Percentiles rank a stretch among this genome's conserved stretches.
phyloP scores from a whole-genome alignment of 2,329 filamentous ascomycete species.

The Fusarium musae region DNA sequence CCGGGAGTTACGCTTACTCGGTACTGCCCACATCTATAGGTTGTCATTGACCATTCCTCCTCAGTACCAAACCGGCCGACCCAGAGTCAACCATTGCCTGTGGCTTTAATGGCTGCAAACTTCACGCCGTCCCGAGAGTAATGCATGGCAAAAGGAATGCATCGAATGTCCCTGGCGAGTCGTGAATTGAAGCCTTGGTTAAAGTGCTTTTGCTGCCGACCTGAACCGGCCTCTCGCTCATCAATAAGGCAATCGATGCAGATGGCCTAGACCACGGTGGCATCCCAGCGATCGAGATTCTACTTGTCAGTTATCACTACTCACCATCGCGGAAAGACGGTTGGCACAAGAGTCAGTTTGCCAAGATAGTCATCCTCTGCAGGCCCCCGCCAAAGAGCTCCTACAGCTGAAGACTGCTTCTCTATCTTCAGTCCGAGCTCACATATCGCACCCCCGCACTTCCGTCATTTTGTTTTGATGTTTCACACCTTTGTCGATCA shows the following conservation, averaged over 20 bases:
- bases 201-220: neutral
- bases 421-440: neutral
- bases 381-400: neutral
- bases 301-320: neutral
- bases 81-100: neutral
- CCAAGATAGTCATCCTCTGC: neutral
- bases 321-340: neutral
- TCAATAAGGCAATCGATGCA: neutral
- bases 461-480: neutral
- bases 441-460: neutral
- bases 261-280: neutral
- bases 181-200: neutral
- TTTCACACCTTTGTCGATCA: neutral
- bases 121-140: constrained; percentile 17
- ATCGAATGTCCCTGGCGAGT: neutral
- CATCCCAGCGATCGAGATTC: neutral
- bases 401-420: neutral
- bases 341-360: neutral
- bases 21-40: neutral
- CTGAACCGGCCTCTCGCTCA: neutral
- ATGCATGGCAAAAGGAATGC: neutral
- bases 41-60: constrained; percentile 30
- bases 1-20: neutral
- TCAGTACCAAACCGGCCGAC: constrained; percentile 4
- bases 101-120: constrained; percentile 26